phyloP scores from a whole-genome alignment of 192 early-diverging fungal genomes.

The Podila epigama region DNA sequence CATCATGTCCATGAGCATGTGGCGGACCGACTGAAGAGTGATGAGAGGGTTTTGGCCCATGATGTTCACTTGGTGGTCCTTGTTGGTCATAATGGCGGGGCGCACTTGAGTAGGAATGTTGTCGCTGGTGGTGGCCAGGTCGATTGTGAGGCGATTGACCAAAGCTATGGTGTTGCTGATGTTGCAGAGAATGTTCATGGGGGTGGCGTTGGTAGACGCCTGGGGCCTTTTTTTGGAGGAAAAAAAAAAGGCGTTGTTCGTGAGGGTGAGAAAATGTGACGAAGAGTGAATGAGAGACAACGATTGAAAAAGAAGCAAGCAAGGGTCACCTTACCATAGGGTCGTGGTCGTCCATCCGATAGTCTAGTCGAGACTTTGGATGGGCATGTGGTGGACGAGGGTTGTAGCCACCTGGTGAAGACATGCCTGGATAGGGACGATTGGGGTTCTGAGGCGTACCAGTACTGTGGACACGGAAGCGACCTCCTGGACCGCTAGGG shows the following conservation, averaged over 20 bases:
- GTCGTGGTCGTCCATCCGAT: neutral
- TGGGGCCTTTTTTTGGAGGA: no score
- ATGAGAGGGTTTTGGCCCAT: conserved; percentile 20
- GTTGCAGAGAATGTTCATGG: conserved; percentile 4
- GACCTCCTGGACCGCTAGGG: conserved; percentile 12
- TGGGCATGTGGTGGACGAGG: neutral
- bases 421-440: neutral
- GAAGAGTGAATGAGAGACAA: neutral
- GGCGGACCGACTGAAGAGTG: neutral
- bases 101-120: conserved; percentile 30
- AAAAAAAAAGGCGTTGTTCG: neutral
- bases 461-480: conserved; percentile 18
- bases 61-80: conserved; percentile 15
- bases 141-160: conserved; percentile 1
- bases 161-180: neutral
- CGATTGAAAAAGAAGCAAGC: neutral
- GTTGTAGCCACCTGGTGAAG: neutral
- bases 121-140: conserved; percentile 26
- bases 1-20: neutral
- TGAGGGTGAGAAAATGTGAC: neutral
- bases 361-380: neutral
- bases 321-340: neutral
- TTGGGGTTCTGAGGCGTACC: conserved; percentile 9
- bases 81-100: conserved; percentile 15
- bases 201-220: neutral